Evolutionary conservation across 352 stramenopile genomes (phyloP), one percentile per base, ranked within the genome.

Genomic region (Phytopythium montanum): DNA sequence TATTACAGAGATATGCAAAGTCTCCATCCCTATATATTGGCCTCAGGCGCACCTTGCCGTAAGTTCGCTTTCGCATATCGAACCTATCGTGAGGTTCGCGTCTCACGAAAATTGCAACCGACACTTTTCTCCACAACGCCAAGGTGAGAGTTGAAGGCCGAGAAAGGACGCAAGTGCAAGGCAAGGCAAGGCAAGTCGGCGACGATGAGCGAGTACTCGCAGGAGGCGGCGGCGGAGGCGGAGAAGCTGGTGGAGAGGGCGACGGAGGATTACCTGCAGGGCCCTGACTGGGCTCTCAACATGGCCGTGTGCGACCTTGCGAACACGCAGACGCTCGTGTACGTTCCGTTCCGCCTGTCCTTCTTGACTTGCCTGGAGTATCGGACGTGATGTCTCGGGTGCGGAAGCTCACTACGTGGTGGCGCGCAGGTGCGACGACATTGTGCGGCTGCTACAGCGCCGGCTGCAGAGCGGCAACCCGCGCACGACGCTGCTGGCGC

Each of bases 201-300:
- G 44, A 31, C 45, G 26, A 84, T 85, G 75, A 68, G 61, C 60
- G 72, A 70, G 41, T 79, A 84, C 60, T 50, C 61, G 44, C 65
- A 79, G 48, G 70, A 82, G 19, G 59, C 64, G 49, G 59, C 64
- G 49, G 67, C 69, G 19, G 69, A 79, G 31, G 64, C 69, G 18
- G 72, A 78, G 58, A 49, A 75, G 41, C 65, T 93, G 48, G 67
- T 93, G 53, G 64, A 73, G 29, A 72, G 74, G 29, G 81, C 84
- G n/a, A 91, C 81, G 44, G 76, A 72, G 34, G 67, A 78, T 57
- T 26, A 67, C 19, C 72, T 91, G 14, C 49, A 54, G 14, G 75
- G 66, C 0, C 79, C 84, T 18, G 80, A 91, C 48, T 93, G 84
- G 84, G 67, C 81, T 23, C 58, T 93, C 33, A 93, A 93, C 56